Base-by-base conservation (phyloP, 805 yeast species). In the Wickerhamomyces chaumierensis region DNA sequence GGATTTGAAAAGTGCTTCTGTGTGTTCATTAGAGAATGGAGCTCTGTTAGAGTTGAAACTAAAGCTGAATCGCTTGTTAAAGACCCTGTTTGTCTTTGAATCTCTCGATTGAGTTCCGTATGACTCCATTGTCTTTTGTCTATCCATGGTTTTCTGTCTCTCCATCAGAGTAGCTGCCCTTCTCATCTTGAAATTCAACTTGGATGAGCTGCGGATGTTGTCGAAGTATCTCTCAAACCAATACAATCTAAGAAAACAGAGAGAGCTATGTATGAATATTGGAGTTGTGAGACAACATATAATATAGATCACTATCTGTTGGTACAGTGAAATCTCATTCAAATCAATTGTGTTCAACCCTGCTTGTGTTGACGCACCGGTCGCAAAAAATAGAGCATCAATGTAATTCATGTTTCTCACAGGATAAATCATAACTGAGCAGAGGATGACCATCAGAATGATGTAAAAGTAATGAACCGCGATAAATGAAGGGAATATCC, bases 211-310 rank as follows among this genome's bases (percentile, higher is more conserved):
- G 44, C 80, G 80, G 56, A 92, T 88, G 47, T 80, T 75, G 54
- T 85, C 90, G 58, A 92, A 86, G 48, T 80, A 72, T 46, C 85
- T 73, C 56, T 87, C 95, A 59, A 84, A 92, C 85, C 95, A 83
- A 56, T 83, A 84, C 35, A 92, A 63, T 37, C 98, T 70, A 9
- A 88, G 63, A 44, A 85, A 75, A 8, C 86, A 78, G 28, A 92
- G 63, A 2, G 73, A 69, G 0, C 94, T 75, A 56, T 92, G 94
- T 39, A 94, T 84, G 53, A 81, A 80, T 17, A 92, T 83, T 1
- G 97, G 97, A 0, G 95, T 87, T 4, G 94, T 73, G 17, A 86
- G 48, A 45, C 75, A 65, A 21, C 88, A 61, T 3, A 75, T 42
- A 12, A 83, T 46, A 53, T 79, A 85, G 3, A 90, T 58, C 9